These are phyloP conservation scores for Lachancea sp. DNA, from an alignment of 805 yeast species.

Conservation along the genomic window DNA sequence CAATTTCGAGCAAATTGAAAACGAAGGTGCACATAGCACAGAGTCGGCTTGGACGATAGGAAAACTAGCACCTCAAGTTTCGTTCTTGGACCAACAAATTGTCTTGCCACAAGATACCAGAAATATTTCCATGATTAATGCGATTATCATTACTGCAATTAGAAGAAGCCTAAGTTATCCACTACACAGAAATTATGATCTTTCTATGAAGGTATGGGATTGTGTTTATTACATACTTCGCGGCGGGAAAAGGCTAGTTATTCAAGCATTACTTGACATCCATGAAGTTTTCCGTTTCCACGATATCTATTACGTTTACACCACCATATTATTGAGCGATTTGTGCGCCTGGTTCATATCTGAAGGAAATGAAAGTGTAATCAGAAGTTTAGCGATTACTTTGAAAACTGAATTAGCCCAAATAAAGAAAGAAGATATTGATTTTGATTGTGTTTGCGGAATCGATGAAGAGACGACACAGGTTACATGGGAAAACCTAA, in stretches of 20 bases:
- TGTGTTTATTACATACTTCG: conserved; percentile 62
- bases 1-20: conserved; percentile 69
- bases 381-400: conserved; percentile 64
- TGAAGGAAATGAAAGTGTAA: conserved; percentile 49
- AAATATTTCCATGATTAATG: conserved; percentile 37
- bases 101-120: conserved; percentile 24
- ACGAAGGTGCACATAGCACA: conserved; percentile 60
- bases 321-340: conserved; percentile 70
- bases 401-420: conserved; percentile 38
- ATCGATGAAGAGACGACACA: conserved; percentile 34
- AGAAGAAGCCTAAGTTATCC: conserved; percentile 78
- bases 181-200: conserved; percentile 60
- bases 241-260: conserved; percentile 61
- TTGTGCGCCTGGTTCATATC: conserved; percentile 65
- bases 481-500: conserved; percentile 39
- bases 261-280: conserved; percentile 52
- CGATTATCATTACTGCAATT: conserved; percentile 53
- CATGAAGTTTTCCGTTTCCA: conserved; percentile 75
- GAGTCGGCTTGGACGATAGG: conserved; percentile 97
- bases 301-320: conserved; percentile 79
- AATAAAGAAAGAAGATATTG: conserved; percentile 42
- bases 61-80: conserved; percentile 69
- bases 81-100: conserved; percentile 61
- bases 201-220: conserved; percentile 61
- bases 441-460: conserved; percentile 37